Base-by-base conservation (phyloP, 805 yeast genomes). In the Candida hungchunana region DNA sequence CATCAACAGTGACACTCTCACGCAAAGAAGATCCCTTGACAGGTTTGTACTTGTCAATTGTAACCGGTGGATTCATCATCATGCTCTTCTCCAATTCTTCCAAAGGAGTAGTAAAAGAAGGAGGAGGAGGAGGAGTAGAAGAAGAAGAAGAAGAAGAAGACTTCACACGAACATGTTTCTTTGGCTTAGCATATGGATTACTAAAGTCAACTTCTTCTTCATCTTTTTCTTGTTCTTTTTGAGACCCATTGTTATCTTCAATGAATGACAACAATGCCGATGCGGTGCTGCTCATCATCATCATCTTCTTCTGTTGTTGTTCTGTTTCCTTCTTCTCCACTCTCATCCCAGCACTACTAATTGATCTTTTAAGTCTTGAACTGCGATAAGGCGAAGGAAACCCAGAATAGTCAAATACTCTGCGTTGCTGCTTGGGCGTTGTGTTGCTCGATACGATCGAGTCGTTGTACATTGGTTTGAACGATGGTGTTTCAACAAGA, bases 221-320 rank as follows among this genome's bases (percentile, higher is more conserved):
- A 16, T 26, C 24, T 22, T 30, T 31, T 14, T 31, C 36, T 7
- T 28, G 21, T 15, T 22, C 18, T 17, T 19, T 26, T 16, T 34
- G 15, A 7, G 37, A 39, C 4, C 22, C 44, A 8, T 48, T 53
- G 7, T 50, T 47, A n/a, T 48, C 50, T 22, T 63, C 67, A n/a
- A 71, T 47, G 28, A 70, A 54, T 4, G 76, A 69, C 28, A 73
- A 50, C 31, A 73, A 55, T 2, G 77, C 68, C 34, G 71, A 59
- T 1, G 79, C 79, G 0, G 78, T 67, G 23, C 61, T 64, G 42
- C 75, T 70, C 35, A 67, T 36, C 39, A 59, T 61, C 41, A 75
- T 70, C 35, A 67, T 36, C 39, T 59, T 61, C 41, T 60, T 58
- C 34, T 36, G 31, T 30, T 39, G 37, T 29, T 35, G 31, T 15